A percentile compares a stretch with the other conserved stretches of the same genome.
These are phyloP conservation scores for Flammula alnicola DNA, from an alignment of 1,284 basidiomycete species.

Conservation along the genomic window DNA sequence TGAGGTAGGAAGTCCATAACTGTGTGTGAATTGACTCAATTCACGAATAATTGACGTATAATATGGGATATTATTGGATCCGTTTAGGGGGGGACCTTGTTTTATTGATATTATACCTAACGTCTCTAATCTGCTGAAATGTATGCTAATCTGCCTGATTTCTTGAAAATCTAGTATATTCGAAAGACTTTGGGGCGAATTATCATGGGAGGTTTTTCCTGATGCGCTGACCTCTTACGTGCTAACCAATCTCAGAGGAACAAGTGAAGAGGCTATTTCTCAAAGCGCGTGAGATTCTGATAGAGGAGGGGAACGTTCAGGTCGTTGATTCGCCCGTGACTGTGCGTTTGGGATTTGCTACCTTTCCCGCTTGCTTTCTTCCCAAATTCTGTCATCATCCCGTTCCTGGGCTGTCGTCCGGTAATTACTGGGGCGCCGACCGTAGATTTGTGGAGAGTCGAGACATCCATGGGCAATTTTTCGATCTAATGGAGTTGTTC, in stretches of 20 bases:
- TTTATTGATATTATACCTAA: too few species aligned
- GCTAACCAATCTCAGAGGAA: conserved; percentile 92
- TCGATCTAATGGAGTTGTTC: conserved; percentile 97
- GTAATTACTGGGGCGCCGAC: not conserved
- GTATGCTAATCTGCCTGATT: too few species aligned
- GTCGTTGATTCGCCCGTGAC: conserved; percentile 96
- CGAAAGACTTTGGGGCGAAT: too few species aligned
- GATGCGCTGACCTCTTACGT: too few species aligned
- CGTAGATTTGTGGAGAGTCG: conserved; percentile 94
- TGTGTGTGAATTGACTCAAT: too few species aligned
- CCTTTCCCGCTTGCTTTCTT: not conserved
- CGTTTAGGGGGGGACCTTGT: too few species aligned
- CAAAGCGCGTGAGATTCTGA: conserved; percentile 94
- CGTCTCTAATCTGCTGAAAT: too few species aligned
- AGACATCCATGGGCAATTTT: conserved; percentile 99
- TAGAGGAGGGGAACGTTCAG: conserved; percentile 98
- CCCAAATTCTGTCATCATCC: not conserved
- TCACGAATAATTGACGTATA: too few species aligned
- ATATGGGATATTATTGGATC: too few species aligned
- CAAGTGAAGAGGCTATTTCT: conserved; percentile 93
- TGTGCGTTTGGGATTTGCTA: conserved; percentile 52
- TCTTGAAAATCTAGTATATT: too few species aligned
- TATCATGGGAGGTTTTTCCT: too few species aligned
- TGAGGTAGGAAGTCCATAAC: too few species aligned
- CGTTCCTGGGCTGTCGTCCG: not conserved